Evolutionary conservation across 208 protist genomes (phyloP).

Genomic region (Acanthamoeba castellanii): DNA sequence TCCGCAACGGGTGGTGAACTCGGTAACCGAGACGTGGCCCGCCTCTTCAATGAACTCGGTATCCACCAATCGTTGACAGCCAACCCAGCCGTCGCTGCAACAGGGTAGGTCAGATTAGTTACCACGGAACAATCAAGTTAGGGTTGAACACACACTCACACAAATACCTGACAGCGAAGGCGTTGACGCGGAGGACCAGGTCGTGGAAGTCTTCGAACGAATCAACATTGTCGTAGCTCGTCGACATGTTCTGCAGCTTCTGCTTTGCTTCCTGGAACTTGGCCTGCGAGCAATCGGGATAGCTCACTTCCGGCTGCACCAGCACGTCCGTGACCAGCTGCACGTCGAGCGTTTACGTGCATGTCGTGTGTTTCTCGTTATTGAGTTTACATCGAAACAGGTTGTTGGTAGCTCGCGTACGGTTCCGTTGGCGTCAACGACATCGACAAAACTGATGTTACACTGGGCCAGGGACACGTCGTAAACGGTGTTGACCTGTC

Average conservation of each 20-base stretch:
- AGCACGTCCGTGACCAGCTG: too few species aligned
- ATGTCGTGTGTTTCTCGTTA: background rate
- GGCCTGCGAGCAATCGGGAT: too few species aligned
- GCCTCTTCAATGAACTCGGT: background rate
- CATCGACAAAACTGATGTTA: background rate
- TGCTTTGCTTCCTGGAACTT: too few species aligned
- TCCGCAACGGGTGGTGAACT: background rate
- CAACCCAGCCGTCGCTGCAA: background rate
- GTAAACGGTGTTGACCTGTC: background rate
- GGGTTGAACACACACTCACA: background rate
- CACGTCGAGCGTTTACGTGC: background rate
- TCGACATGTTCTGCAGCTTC: too few species aligned
- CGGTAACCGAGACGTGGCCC: background rate
- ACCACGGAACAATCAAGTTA: background rate
- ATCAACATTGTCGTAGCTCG: too few species aligned
- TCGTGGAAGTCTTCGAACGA: too few species aligned
- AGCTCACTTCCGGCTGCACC: too few species aligned
- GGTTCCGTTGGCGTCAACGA: background rate
- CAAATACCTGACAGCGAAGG: too few species aligned
- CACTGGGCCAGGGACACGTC: background rate
- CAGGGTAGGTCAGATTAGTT: background rate
- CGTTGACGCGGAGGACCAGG: too few species aligned
- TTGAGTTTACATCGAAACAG: background rate
- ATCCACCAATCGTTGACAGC: background rate
- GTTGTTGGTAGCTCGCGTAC: background rate